Evolutionary conservation across 495 filamentous ascomycete species (phyloP).

Genomic region (Talaromyces thailandensis): DNA sequence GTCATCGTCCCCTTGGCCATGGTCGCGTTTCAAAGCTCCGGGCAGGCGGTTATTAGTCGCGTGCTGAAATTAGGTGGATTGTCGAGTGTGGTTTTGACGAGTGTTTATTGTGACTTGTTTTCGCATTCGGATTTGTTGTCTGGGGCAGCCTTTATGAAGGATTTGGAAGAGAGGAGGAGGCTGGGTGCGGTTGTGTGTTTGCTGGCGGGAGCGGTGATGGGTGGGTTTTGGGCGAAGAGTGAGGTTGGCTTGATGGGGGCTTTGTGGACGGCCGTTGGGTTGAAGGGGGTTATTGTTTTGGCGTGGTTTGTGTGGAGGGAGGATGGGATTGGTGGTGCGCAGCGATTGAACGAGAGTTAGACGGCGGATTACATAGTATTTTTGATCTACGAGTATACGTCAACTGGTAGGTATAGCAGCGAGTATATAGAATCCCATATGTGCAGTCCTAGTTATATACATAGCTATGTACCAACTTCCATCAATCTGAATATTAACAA

Average conservation of each 20-base stretch:
- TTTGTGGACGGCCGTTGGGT: slow-evolving; percentile 49
- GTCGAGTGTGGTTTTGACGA: slow-evolving; percentile 63
- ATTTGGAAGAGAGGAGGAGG: slow-evolving; percentile 48
- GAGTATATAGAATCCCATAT: not conserved
- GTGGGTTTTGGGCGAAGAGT: slow-evolving; percentile 50
- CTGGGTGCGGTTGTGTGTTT: slow-evolving; percentile 47
- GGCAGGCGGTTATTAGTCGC: slow-evolving; percentile 60
- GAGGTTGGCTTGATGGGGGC: slow-evolving; percentile 48
- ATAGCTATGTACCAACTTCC: not conserved
- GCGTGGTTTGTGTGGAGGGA: slow-evolving; percentile 47
- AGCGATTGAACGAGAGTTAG: not conserved
- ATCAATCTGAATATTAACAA: not conserved
- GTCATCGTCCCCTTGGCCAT: slow-evolving; percentile 52
- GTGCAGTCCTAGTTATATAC: not conserved
- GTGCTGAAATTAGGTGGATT: slow-evolving; percentile 52
- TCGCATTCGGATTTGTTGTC: slow-evolving; percentile 47
- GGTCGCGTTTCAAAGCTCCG: slow-evolving; percentile 61
- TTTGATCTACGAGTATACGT: too few relatives aligned
- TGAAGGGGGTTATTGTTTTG: slow-evolving; percentile 44
- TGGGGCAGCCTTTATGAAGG: slow-evolving; percentile 7
- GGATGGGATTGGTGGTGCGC: not conserved
- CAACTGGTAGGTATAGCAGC: too few relatives aligned
- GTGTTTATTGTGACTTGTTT: slow-evolving; percentile 63
- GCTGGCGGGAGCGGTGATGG: slow-evolving; percentile 50
- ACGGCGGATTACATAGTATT: too few relatives aligned